Percentiles rank a stretch among this genome's conserved stretches.
Evolutionary conservation across 1,284 basidiomycete genomes (phyloP).

Genomic region (Apiotrichum gamsii): DNA sequence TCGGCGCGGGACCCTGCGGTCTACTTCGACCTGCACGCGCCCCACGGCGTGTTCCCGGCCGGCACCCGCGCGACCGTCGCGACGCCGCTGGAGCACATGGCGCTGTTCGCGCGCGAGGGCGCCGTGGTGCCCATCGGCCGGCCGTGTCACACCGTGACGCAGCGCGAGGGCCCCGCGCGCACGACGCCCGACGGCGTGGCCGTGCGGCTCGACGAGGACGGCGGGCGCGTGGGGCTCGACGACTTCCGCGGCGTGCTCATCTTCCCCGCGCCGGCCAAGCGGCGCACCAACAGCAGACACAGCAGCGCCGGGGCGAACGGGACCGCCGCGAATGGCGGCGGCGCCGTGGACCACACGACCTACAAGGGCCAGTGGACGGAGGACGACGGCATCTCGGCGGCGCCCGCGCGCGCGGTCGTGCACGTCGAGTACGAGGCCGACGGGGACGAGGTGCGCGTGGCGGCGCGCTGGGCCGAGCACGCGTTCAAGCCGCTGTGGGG

Average conservation of each 20-base stretch:
- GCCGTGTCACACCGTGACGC: slow-evolving; percentile 43
- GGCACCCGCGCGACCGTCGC: slow-evolving; percentile 36
- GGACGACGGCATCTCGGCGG: slow-evolving; percentile 47
- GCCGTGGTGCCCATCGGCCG: slow-evolving; percentile 48
- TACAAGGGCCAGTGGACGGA: slow-evolving; percentile 44
- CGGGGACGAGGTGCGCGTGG: slow-evolving; percentile 30
- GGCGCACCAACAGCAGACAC: too few species aligned
- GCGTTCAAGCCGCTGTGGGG: slow-evolving; percentile 47
- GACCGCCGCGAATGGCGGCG: background rate
- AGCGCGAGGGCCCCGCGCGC: slow-evolving; percentile 33
- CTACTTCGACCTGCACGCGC: slow-evolving; percentile 37
- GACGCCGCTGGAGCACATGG: slow-evolving; percentile 47
- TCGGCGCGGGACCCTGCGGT: slow-evolving; percentile 21
- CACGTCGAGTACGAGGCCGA: slow-evolving; percentile 31
- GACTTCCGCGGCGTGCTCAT: slow-evolving; percentile 48
- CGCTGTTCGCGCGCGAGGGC: slow-evolving; percentile 47
- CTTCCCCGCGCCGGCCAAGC: slow-evolving; percentile 38
- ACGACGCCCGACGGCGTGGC: slow-evolving; percentile 45
- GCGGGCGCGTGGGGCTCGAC: slow-evolving; percentile 45
- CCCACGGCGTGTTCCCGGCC: slow-evolving; percentile 23
- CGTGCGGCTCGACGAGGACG: slow-evolving; percentile 40
- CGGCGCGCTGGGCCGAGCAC: slow-evolving; percentile 31
- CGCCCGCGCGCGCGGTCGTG: slow-evolving; percentile 35
- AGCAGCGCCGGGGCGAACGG: too few species aligned
- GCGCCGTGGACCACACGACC: background rate